Evolutionary conservation across 768 basidiomycete species (phyloP).

Genomic region (Lyophyllum shimeji): DNA sequence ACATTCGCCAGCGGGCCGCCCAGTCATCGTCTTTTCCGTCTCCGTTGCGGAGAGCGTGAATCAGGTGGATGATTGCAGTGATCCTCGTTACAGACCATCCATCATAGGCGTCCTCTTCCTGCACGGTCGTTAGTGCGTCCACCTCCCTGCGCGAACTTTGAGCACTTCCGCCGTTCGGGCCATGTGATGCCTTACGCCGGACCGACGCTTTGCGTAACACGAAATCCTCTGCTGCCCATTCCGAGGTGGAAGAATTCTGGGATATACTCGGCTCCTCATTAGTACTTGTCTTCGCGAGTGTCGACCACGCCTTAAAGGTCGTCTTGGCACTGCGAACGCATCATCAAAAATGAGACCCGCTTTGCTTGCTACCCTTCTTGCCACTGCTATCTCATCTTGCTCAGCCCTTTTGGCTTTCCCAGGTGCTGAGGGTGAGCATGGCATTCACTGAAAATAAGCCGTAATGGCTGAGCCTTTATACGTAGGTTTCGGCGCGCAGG

Average conservation of each 20-base stretch:
- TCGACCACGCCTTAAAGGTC: neutral
- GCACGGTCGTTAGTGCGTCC: neutral
- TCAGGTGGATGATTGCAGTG: neutral
- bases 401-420: slow-evolving; percentile 31
- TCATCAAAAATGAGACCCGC: slow-evolving; percentile 10
- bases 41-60: neutral
- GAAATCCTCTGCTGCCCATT: neutral
- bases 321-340: neutral
- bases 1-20: neutral
- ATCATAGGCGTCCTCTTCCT: neutral
- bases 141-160: neutral
- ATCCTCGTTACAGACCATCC: neutral
- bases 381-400: slow-evolving; percentile 15
- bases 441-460: neutral
- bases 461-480: neutral
- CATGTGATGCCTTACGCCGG: slow-evolving; percentile 9
- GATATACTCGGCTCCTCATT: slow-evolving; percentile 6
- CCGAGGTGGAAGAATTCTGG: slow-evolving; percentile 11
- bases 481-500: slow-evolving; percentile 31
- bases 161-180: neutral
- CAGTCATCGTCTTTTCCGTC: no score
- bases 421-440: slow-evolving; percentile 28
- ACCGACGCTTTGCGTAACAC: slow-evolving; percentile 1
- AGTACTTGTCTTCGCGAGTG: neutral
- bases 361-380: slow-evolving; percentile 1